Evolutionary conservation across 2,329 filamentous ascomycete genomes (phyloP), one percentile per base, ranked within the genome.

Genomic region (Microdochium bolleyi): DNA sequence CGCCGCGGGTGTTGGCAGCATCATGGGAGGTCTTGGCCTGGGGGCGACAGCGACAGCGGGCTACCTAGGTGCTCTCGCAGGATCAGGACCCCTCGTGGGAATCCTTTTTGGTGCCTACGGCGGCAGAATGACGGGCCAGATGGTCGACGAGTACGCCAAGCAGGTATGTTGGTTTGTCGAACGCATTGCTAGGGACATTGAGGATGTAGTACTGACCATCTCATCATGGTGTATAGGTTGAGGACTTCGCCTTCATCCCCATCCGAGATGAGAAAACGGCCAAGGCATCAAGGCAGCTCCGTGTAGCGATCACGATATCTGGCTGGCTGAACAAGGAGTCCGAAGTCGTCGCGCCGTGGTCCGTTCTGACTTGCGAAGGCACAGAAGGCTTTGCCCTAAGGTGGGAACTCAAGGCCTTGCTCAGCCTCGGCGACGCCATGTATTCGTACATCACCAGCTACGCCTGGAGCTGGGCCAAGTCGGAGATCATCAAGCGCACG

Each of bases 71-170:
- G 79, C 85, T 10, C 76, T 96, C 60, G 88, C 91, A 1, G 86
- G 92, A 37, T 92, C 87, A 54, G 82, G 85, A 3, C 80, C 92
- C 7, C 74, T 92, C 14, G 86, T 95, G 8, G 92, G 91, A 5
- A 82, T 88, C 21, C 71, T 97, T 11, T 96, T 97, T 62, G 92
- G 92, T 1, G 89, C 94, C 2, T 96, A 95, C 61, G 88, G 88
- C 7, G 84, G 85, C 0, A 82, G 85, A 37, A 92, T 95, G 78
- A 89, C 88, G 0, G 84, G 86, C 34, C 84, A 90, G 64, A 90
- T 92, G 74, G 88, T 97, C 78, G 90, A 96, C 58, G 78, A 86
- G 30, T 96, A 95, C 64, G 41, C 41, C 41, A 46, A 46, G 22
- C 41, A 46, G 41, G 41, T 46, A 16, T 3, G 37, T 41, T n/a